Conservation (phyloP, 805 yeast species). For the Ogataea thermomethanolica region DNA sequence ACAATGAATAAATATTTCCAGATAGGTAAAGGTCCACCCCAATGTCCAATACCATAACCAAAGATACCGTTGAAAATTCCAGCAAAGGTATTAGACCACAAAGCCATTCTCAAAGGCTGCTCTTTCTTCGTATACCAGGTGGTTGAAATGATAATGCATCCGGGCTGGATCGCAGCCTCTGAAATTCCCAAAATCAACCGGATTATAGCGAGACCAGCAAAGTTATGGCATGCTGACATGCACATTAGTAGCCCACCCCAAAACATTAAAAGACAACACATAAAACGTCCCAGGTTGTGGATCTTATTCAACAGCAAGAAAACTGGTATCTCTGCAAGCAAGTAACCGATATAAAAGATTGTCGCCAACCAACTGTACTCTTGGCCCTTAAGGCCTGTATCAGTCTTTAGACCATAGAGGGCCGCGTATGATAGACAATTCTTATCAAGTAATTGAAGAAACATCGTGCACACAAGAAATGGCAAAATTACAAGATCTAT, state of each 20-base stretch:
- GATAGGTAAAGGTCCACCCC: conserved; percentile 21
- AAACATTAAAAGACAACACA: conserved; percentile 34
- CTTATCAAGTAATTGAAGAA: conserved; percentile 38
- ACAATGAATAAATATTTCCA: conserved; percentile 36
- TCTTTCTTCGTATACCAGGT: conserved; percentile 35
- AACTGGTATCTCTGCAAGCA: conserved; percentile 54
- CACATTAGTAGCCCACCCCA: conserved; percentile 50
- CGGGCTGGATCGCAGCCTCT: conserved; percentile 36
- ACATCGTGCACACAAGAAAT: conserved; percentile 29
- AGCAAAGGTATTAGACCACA: conserved; percentile 34
- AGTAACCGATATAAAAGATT: conserved; percentile 61
- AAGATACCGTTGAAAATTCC: conserved; percentile 32
- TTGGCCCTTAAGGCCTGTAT: conserved; percentile 39
- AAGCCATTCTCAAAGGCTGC: conserved; percentile 30
- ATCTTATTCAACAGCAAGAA: conserved; percentile 31
- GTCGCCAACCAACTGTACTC: conserved; percentile 56
- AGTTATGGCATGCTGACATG: conserved; percentile 43
- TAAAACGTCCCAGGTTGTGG: conserved; percentile 30
- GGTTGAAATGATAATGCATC: conserved; percentile 35
- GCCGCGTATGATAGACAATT: conserved; percentile 43
- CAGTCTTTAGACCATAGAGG: conserved; percentile 41
- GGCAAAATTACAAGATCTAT: conserved; percentile 25
- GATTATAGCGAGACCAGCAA: conserved; percentile 44
- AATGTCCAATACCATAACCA: conserved; percentile 33
- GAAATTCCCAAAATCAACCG: conserved; percentile 49